phyloP scores from a whole-genome alignment of 2,329 filamentous ascomycete species.

The Trichoderma sp. region DNA sequence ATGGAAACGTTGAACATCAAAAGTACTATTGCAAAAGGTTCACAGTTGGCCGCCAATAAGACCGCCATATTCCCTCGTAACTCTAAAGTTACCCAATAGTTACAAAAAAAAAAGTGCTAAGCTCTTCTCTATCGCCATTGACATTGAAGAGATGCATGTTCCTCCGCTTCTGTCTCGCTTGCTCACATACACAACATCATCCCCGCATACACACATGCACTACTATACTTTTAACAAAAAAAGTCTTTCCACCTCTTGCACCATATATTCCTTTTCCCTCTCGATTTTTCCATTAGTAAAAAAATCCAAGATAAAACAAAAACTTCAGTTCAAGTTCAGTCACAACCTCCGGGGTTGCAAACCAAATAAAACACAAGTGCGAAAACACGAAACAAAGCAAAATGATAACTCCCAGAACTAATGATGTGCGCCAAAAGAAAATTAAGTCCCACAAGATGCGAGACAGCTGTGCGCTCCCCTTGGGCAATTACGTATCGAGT shows the following conservation, averaged over 20 bases:
- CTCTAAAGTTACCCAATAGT: slow-evolving; percentile 21
- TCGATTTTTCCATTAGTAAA: slow-evolving; percentile 28
- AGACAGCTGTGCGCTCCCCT: slow-evolving; percentile 33
- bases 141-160: not conserved
- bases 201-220: not conserved
- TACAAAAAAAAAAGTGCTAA: slow-evolving; percentile 15
- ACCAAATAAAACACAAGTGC: slow-evolving; percentile 32
- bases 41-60: slow-evolving; percentile 7
- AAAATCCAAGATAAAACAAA: slow-evolving; percentile 29
- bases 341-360: slow-evolving; percentile 43
- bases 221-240: slow-evolving; percentile 23
- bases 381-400: slow-evolving; percentile 26
- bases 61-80: slow-evolving; percentile 24
- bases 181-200: not conserved
- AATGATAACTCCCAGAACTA: slow-evolving; percentile 34
- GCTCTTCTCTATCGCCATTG: slow-evolving; percentile 9
- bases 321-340: slow-evolving; percentile 30
- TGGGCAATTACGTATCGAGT: slow-evolving; percentile 19
- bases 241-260: slow-evolving; percentile 25
- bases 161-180: slow-evolving; percentile 15
- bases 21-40: slow-evolving; percentile 27
- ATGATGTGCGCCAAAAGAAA: slow-evolving; percentile 34
- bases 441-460: slow-evolving; percentile 38
- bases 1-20: slow-evolving; percentile 16
- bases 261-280: slow-evolving; percentile 25